Evolutionary conservation across 2,329 filamentous ascomycete species (phyloP).

Genomic region (Colletotrichum agaves): DNA sequence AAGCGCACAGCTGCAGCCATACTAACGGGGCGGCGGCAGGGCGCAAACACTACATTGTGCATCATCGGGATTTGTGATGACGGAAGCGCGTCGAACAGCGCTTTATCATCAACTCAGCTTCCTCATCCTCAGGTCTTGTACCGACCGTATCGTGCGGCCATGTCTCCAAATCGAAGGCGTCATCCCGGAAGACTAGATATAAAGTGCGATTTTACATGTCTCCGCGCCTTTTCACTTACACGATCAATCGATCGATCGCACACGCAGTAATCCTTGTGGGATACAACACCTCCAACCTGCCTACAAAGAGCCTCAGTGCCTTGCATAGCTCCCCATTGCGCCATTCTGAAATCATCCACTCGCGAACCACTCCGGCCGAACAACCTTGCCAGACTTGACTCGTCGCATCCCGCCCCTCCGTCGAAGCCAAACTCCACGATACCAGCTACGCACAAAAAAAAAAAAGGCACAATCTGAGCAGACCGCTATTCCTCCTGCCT

Average conservation of each 20-base stretch:
- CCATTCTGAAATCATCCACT: constrained; percentile 26
- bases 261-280: not conserved
- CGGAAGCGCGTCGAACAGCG: constrained; percentile 34
- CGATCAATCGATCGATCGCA: constrained; percentile 29
- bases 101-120: constrained; percentile 23
- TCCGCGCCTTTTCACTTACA: constrained; percentile 2
- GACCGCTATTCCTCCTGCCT: not conserved
- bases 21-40: not conserved
- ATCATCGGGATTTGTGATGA: constrained; percentile 36
- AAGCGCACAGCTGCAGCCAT: not conserved
- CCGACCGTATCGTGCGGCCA: constrained; percentile 14
- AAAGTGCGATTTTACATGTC: constrained; percentile 21
- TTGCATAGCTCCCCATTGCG: constrained; percentile 36
- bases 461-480: not conserved
- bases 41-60: constrained; percentile 19
- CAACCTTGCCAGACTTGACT: not conserved
- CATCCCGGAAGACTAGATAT: constrained; percentile 24
- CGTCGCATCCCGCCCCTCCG: not conserved
- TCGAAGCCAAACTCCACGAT: constrained; percentile 1
- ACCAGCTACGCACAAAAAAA: not conserved
- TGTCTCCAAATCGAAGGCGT: constrained; percentile 30
- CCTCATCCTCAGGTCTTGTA: constrained; percentile 2
- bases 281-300: constrained; percentile 18
- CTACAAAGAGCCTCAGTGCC: constrained; percentile 32
- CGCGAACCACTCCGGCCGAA: not conserved